Evolutionary conservation across 2,329 filamentous ascomycete genomes (phyloP).

Genomic region (Beauveria pseudobassiana): DNA sequence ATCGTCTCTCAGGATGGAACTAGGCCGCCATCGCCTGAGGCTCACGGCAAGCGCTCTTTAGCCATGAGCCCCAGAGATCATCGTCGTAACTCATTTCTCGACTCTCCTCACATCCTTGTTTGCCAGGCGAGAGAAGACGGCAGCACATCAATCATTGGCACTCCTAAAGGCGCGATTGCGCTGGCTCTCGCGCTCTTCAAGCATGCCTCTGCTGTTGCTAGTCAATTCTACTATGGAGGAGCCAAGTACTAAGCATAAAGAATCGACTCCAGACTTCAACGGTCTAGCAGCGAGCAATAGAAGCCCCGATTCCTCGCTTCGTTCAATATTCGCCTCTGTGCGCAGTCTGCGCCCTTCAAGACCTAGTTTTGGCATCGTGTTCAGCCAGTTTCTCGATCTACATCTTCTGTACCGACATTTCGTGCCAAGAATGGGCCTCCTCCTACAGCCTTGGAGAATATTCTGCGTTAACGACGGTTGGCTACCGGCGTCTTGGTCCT

Average conservation of each 20-base stretch:
- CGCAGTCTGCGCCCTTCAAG: constrained; percentile 2
- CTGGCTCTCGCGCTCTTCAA: constrained; percentile 33
- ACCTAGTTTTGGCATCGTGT: constrained; percentile 47
- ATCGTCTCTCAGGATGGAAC: not conserved
- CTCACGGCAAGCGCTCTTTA: not conserved
- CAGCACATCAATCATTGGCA: constrained; percentile 42
- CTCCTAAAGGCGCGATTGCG: constrained; percentile 41
- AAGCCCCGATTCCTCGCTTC: not conserved
- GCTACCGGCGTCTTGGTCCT: not conserved
- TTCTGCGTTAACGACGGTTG: constrained; percentile 12
- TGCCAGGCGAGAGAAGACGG: constrained; percentile 35
- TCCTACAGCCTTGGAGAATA: not conserved
- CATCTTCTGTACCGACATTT: constrained; percentile 42
- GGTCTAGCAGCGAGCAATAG: not conserved
- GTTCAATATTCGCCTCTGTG: not conserved
- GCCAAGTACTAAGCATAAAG: not conserved
- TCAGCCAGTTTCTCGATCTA: constrained; percentile 46
- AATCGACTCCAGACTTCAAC: not conserved
- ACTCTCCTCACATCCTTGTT: constrained; percentile 45
- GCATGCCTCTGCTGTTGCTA: constrained; percentile 43
- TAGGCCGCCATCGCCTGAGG: not conserved
- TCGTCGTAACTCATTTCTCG: constrained; percentile 50
- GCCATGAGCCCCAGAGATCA: constrained; percentile 31
- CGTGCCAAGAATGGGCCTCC: constrained; percentile 21
- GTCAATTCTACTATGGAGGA: constrained; percentile 41